phyloP scores from a whole-genome alignment of 2,329 filamentous ascomycete species.

The Rutstroemia sp. region DNA sequence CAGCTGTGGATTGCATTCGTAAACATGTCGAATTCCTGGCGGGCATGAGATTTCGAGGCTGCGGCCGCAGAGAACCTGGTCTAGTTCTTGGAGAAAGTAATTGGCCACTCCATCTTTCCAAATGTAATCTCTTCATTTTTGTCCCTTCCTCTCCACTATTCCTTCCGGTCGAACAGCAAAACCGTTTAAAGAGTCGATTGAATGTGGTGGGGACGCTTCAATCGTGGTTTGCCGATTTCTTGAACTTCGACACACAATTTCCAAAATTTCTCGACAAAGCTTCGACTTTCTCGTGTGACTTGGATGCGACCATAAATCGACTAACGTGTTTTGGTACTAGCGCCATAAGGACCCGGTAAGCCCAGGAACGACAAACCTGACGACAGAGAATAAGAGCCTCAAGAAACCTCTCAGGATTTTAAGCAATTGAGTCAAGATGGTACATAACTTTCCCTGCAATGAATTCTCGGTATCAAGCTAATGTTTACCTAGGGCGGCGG shows the following conservation, averaged over 20 bases:
- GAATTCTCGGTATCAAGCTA: constrained; percentile 30
- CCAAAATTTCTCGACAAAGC: constrained; percentile 11
- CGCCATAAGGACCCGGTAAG: background rate
- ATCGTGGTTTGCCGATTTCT: background rate
- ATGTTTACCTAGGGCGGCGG: constrained; percentile 61
- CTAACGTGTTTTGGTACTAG: constrained; percentile 2
- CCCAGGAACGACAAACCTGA: constrained; percentile 1
- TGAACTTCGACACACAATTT: constrained; percentile 3
- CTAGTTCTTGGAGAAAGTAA: constrained; percentile 39
- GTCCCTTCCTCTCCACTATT: constrained; percentile 15
- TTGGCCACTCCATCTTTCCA: constrained; percentile 53
- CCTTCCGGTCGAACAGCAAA: background rate
- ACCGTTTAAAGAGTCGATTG: background rate
- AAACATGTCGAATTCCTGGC: constrained; percentile 29
- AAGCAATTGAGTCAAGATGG: constrained; percentile 46
- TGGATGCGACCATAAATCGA: background rate
- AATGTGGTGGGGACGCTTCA: background rate
- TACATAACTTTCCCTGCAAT: constrained; percentile 31
- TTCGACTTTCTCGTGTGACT: constrained; percentile 4
- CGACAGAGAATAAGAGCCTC: background rate
- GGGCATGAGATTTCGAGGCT: constrained; percentile 49
- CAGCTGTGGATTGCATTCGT: constrained; percentile 18
- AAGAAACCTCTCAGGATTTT: constrained; percentile 9
- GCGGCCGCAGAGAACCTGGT: constrained; percentile 38
- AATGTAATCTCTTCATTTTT: constrained; percentile 53